phyloP scores from a whole-genome alignment of 106 monocot genomes.

The Acanthochlamys bracteata region DNA sequence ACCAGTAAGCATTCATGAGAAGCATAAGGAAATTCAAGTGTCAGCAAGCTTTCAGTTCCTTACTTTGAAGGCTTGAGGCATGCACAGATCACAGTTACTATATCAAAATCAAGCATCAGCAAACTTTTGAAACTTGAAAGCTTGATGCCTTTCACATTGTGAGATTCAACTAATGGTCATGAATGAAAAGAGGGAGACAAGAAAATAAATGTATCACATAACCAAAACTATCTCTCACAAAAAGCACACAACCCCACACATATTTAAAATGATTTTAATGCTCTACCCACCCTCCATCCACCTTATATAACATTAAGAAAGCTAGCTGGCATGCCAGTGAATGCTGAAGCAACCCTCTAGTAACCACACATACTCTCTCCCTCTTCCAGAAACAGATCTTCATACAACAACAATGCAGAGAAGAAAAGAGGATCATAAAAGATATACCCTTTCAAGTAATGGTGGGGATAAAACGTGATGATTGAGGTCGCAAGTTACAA shows the following conservation, averaged over 20 bases:
- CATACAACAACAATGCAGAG: no score
- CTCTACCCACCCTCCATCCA: constrained; percentile 1
- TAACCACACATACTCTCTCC: background rate
- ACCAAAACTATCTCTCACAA: background rate
- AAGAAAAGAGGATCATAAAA: background rate
- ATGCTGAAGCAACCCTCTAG: constrained; percentile 1
- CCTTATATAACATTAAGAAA: background rate
- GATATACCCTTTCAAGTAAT: no score
- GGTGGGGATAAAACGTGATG: background rate
- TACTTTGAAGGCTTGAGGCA: no score
- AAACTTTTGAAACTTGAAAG: background rate
- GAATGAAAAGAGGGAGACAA: background rate
- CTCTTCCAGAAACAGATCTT: background rate
- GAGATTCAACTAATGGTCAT: background rate
- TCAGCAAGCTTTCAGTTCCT: no score
- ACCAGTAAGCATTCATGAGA: no score
- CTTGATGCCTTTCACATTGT: background rate
- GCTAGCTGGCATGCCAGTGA: constrained; percentile 1
- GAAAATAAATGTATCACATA: background rate
- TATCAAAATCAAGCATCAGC: background rate
- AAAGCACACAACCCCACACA: background rate
- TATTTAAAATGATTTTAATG: background rate
- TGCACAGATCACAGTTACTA: no score
- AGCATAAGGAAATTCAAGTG: no score
- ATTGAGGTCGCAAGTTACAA: background rate